phyloP scores from a whole-genome alignment of 768 basidiomycete genomes.

The Tricholoma terreum region DNA sequence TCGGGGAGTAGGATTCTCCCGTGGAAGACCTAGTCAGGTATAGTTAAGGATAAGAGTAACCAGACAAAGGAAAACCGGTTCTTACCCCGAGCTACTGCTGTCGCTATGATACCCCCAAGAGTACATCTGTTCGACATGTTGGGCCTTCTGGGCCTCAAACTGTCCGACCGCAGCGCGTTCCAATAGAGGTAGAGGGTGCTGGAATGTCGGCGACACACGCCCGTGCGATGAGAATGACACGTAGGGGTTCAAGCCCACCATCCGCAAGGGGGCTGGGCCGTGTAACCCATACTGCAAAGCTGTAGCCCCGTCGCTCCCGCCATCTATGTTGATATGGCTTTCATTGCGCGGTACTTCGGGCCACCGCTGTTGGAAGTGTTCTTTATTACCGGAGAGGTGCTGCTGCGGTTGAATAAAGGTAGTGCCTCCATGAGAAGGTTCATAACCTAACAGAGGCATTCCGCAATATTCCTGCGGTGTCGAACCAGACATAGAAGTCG shows the following conservation, averaged over 20 bases:
- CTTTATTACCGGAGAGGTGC: constrained; percentile 1
- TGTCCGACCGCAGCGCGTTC: neutral
- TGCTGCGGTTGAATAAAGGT: neutral
- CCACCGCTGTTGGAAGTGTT: constrained; percentile 10
- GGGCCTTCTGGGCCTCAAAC: constrained; percentile 5
- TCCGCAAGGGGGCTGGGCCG: constrained; percentile 4
- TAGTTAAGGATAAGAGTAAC: neutral
- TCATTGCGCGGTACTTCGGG: constrained; percentile 23
- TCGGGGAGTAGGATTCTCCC: constrained; percentile 19
- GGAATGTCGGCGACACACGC: constrained; percentile 8
- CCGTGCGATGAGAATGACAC: constrained; percentile 10
- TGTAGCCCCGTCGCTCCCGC: constrained; percentile 7
- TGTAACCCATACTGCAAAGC: constrained; percentile 2
- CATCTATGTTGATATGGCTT: constrained; percentile 22
- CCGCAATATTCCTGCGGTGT: constrained; percentile 5
- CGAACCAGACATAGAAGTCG: constrained; percentile 1
- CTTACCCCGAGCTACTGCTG: constrained; percentile 21
- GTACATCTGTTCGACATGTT: constrained; percentile 5
- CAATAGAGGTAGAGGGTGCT: constrained; percentile 1
- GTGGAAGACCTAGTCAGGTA: constrained; percentile 13
- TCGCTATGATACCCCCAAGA: constrained; percentile 22
- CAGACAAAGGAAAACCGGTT: neutral
- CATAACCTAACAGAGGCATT: neutral
- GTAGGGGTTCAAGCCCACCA: constrained; percentile 7
- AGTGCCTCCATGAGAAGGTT: neutral